Percentiles rank a stretch among this genome's conserved stretches.
These are phyloP conservation scores for Cystobasidiaceae sp. DNA, from an alignment of 1,284 basidiomycete species.

Conservation along the genomic window DNA sequence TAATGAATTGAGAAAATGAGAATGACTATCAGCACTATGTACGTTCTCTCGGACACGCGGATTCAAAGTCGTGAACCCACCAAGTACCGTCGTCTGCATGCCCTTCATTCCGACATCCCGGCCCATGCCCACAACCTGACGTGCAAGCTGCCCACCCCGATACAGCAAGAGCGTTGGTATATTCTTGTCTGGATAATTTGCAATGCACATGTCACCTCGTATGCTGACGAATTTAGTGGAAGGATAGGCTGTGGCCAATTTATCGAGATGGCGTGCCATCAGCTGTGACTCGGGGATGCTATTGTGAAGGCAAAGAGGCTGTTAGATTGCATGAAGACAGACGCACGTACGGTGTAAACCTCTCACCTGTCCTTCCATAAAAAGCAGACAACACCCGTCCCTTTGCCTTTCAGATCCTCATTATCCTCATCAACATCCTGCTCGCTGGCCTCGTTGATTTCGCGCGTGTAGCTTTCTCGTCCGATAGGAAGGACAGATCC, in stretches of 20 bases:
- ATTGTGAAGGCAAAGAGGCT: neutral
- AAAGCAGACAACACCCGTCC: slow-evolving; percentile 81
- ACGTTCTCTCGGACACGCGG: neutral
- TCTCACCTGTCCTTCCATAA: slow-evolving; percentile 80
- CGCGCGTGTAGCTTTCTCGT: slow-evolving; percentile 86
- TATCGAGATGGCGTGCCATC: slow-evolving; percentile 64
- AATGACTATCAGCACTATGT: neutral
- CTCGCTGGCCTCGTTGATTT: slow-evolving; percentile 88
- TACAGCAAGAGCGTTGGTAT: slow-evolving; percentile 91
- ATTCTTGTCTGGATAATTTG: slow-evolving; percentile 86
- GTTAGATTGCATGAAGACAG: slow-evolving; percentile 38
- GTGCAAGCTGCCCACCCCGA: slow-evolving; percentile 77
- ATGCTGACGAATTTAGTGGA: slow-evolving; percentile 95
- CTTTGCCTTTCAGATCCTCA: slow-evolving; percentile 50
- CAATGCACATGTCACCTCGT: slow-evolving; percentile 90
- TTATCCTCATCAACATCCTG: slow-evolving; percentile 62
- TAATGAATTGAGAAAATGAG: neutral
- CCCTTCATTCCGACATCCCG: slow-evolving; percentile 59
- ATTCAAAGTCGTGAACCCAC: slow-evolving; percentile 50
- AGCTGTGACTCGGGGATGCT: slow-evolving; percentile 76
- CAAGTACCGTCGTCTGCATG: slow-evolving; percentile 74
- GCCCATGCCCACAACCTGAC: slow-evolving; percentile 69
- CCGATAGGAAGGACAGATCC: slow-evolving; percentile 83
- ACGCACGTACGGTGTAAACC: slow-evolving; percentile 3
- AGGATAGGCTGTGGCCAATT: slow-evolving; percentile 73